Percentiles rank a stretch among this genome's conserved stretches.
These are phyloP conservation scores for Daldinia loculata DNA, from an alignment of 495 filamentous ascomycete genomes.

Conservation along the genomic window DNA sequence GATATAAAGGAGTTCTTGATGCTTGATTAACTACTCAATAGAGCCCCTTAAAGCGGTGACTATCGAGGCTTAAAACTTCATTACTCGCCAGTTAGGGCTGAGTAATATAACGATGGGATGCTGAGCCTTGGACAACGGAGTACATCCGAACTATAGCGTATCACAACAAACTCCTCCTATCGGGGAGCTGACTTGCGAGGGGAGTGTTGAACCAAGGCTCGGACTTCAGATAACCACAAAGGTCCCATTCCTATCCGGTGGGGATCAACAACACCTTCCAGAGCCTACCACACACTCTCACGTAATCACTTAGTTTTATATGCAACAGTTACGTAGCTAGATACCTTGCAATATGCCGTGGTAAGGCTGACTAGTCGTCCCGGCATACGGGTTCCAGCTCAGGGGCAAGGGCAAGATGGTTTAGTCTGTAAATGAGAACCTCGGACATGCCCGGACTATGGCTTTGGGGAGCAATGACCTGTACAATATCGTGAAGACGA, in stretches of 20 bases:
- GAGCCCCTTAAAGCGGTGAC: not conserved
- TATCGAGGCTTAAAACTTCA: not conserved
- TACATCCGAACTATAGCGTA: not conserved
- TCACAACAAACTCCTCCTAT: not conserved
- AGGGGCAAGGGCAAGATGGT: not conserved
- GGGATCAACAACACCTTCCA: conserved; percentile 23
- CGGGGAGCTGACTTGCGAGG: conserved; percentile 12
- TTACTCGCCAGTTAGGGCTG: conserved; percentile 15
- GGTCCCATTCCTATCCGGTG: conserved; percentile 11
- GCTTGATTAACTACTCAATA: not conserved
- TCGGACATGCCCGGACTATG: conserved; percentile 17
- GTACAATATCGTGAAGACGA: not conserved
- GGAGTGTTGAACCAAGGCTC: conserved; percentile 12
- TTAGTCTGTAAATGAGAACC: conserved; percentile 2
- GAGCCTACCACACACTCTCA: conserved; percentile 16
- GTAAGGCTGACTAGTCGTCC: conserved; percentile 30
- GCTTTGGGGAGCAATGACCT: not conserved
- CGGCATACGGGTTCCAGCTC: conserved; percentile 2
- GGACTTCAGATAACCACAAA: not conserved
- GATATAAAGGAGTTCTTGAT: conserved; percentile 9
- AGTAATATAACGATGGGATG: conserved; percentile 22
- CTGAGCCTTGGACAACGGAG: conserved; percentile 4
- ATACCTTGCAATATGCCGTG: conserved; percentile 3
- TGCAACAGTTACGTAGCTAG: conserved; percentile 15
- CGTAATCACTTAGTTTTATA: conserved; percentile 37